Evolutionary conservation across 345 rosid species (phyloP), one percentile per base, ranked within the genome.

Genomic region (Eucalyptus regnans): DNA sequence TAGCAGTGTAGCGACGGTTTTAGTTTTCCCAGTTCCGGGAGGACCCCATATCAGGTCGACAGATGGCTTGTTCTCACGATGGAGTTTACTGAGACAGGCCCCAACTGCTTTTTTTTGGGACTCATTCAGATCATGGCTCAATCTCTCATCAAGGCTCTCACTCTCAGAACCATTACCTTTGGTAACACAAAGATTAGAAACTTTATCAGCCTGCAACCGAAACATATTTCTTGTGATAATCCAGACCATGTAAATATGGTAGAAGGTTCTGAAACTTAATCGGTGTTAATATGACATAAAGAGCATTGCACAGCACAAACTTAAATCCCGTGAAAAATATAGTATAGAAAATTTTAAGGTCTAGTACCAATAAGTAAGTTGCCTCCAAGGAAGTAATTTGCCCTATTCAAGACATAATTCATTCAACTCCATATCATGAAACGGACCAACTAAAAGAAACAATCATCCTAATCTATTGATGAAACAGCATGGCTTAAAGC

Each of bases 1-100:
- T 5, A 93, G 91, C 86, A 94, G 43, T 46, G 83, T 41, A 25
- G 94, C 88, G 7, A 91, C 44, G 11, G 92, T 93, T 88, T 90
- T 93, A 10, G 96, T 93, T 89, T 94, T 94, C 60, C 95, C 96
- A 12, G 96, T 94, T 81, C 96, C 96, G 2, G 94, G 94, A 5
- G 94, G 94, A 12, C 96, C 96, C 95, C 94, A 92, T 49, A 94
- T 88, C 44, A 94, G 93, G 49, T 92, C 90, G 76, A 94, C 91
- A 25, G 66, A 18, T 5, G 90, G 84, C 90, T 68, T 87, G 87
- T 94, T 93, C 46, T 87, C 62, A 89, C 93, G 90, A 9, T 50
- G 48, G 20, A 86, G 37, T 87, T 80, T 90, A 33, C 13, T 9
- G 56, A 93, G 92, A 80, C 94, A 91, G 29, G 54, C 56, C 16